phyloP scores from a whole-genome alignment of 176 grass and related monocot species.

The Eleusine coracana region DNA sequence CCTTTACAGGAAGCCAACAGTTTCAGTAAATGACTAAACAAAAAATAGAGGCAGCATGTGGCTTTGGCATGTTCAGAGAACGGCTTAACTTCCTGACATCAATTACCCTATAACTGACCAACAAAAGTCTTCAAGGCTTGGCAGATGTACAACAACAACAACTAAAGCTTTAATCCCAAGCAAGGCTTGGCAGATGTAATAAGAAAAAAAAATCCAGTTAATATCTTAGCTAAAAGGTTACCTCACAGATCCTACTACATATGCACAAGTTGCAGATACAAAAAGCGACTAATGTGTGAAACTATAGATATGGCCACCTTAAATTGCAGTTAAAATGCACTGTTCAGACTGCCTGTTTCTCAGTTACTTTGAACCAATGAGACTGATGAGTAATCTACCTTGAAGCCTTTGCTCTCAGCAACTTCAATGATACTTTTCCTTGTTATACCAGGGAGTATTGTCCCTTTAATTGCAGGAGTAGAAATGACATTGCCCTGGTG shows the following conservation, averaged over 20 bases:
- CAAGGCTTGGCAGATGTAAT: neutral
- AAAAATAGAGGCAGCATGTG: neutral
- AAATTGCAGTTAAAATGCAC: neutral
- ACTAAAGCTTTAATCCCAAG: no score
- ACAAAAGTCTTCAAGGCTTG: neutral
- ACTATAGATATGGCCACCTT: conserved; percentile 3
- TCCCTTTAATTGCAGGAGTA: conserved; percentile 79
- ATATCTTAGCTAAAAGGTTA: neutral
- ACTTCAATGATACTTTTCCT: conserved; percentile 90
- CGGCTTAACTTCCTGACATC: neutral
- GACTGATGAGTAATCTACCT: conserved; percentile 51
- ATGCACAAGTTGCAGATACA: neutral
- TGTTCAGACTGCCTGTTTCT: neutral
- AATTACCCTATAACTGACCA: neutral
- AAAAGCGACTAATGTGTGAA: neutral
- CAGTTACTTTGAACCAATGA: neutral
- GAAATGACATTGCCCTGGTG: conserved; percentile 73
- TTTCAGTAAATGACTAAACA: neutral
- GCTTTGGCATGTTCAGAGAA: neutral
- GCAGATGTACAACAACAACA: neutral
- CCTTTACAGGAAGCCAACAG: conserved; percentile 47
- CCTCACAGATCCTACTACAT: neutral
- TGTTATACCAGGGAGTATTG: conserved; percentile 91
- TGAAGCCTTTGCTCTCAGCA: conserved; percentile 71
- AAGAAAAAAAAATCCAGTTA: neutral